A percentile compares a stretch with the other conserved stretches of the same genome.
Evolutionary conservation across 2,329 filamentous ascomycete genomes (phyloP).

Genomic region (Calonectria crousiana): DNA sequence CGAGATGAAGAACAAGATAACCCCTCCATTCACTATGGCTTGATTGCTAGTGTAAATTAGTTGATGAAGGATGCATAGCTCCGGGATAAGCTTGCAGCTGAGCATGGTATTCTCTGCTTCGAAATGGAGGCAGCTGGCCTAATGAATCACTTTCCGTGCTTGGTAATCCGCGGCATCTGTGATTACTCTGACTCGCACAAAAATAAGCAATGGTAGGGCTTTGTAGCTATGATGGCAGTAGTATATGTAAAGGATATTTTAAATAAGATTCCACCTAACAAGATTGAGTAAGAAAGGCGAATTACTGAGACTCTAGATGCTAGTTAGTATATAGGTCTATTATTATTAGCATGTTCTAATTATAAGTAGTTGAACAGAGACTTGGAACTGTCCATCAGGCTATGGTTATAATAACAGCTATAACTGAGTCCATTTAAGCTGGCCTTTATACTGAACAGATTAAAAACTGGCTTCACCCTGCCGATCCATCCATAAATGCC

Average conservation of each 20-base stretch:
- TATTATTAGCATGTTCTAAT: background rate
- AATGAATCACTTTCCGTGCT: background rate
- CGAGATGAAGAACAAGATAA: no score
- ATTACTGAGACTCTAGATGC: background rate
- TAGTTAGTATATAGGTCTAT: background rate
- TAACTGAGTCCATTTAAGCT: background rate
- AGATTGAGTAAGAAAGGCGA: background rate
- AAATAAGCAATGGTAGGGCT: background rate
- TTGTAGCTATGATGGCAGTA: background rate
- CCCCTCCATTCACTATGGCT: no score
- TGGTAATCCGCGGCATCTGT: background rate
- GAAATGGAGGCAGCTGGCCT: background rate
- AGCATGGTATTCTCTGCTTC: background rate
- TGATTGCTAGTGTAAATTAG: background rate
- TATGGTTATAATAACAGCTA: background rate
- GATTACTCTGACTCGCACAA: background rate
- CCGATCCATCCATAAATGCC: background rate
- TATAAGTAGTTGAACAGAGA: background rate
- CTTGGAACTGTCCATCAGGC: background rate
- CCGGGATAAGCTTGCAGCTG: background rate
- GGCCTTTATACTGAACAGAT: no score
- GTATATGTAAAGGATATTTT: background rate
- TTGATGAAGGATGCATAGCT: background rate
- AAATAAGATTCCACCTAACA: fast-evolving
- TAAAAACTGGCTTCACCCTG: background rate